phyloP scores from a whole-genome alignment of 2,329 filamentous ascomycete genomes.

The Pseudocercospora crystallina region DNA sequence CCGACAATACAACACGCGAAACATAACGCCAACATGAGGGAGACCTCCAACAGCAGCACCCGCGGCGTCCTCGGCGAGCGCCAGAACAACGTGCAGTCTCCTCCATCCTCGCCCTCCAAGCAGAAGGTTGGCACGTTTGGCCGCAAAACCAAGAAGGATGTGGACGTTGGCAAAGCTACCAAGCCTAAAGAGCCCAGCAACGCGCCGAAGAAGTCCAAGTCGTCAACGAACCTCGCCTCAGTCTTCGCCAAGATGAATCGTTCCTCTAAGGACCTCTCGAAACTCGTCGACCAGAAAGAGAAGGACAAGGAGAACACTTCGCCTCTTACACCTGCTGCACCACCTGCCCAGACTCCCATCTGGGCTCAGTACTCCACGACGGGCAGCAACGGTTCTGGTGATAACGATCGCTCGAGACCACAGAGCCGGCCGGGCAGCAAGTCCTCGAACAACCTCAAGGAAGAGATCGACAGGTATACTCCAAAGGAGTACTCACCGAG shows the following conservation, averaged over 20 bases:
- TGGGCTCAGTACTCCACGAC: constrained; percentile 70
- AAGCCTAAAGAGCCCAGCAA: constrained; percentile 42
- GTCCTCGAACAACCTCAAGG: constrained; percentile 46
- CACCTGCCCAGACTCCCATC: constrained; percentile 64
- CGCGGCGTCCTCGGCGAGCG: constrained; percentile 32
- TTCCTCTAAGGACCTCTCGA: constrained; percentile 63
- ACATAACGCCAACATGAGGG: constrained; percentile 17
- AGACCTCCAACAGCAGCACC: constrained; percentile 38
- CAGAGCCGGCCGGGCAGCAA: constrained; percentile 51
- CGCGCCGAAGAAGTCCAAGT: constrained; percentile 68
- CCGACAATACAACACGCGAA: constrained; percentile 41
- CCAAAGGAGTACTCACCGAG: constrained; percentile 60
- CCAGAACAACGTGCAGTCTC: constrained; percentile 34
- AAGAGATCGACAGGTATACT: constrained; percentile 60
- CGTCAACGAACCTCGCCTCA: constrained; percentile 74
- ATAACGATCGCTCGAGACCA: constrained; percentile 30
- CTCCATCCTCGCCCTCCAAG: constrained; percentile 32
- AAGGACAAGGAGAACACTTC: constrained; percentile 82
- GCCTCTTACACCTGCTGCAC: constrained; percentile 52
- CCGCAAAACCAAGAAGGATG: constrained; percentile 33
- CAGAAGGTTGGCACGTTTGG: constrained; percentile 14
- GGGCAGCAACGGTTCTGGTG: constrained; percentile 19
- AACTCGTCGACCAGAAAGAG: constrained; percentile 45
- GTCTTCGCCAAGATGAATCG: constrained; percentile 70
- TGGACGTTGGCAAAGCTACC: constrained; percentile 25